These are phyloP conservation scores for Rubus idaeus DNA, from an alignment of 306 rosid genomes.

Conservation along the genomic window DNA sequence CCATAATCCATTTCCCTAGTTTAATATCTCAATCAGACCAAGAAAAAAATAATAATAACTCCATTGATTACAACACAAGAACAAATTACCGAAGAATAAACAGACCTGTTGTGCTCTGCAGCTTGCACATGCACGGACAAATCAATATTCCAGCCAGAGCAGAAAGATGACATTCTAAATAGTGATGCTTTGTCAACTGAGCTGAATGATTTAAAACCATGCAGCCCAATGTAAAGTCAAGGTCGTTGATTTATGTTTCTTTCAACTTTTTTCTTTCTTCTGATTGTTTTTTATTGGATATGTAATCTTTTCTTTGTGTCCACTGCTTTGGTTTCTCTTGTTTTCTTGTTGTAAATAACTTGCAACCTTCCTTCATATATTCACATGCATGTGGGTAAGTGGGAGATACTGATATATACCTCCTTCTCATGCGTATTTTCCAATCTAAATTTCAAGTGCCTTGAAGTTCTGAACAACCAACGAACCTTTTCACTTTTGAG, in stretches of 20 bases:
- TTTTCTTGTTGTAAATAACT: not conserved
- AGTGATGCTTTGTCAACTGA: not conserved
- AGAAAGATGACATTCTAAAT: not conserved
- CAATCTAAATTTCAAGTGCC: no score
- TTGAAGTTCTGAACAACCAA: no score
- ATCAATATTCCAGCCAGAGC: not conserved
- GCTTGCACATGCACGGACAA: not conserved
- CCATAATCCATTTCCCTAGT: not conserved
- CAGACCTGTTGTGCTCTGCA: not conserved
- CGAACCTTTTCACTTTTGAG: no score
- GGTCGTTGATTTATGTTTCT: not conserved
- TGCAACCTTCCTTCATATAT: not conserved
- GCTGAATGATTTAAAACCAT: not conserved
- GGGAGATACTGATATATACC: not conserved
- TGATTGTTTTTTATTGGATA: not conserved
- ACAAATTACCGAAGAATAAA: no score
- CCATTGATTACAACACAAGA: not conserved
- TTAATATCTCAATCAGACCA: not conserved
- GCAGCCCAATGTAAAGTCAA: not conserved
- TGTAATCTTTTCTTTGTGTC: not conserved
- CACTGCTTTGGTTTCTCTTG: not conserved
- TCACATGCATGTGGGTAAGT: not conserved
- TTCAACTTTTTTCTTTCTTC: not conserved
- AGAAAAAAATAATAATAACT: no score
- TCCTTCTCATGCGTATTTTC: no score